phyloP scores from a whole-genome alignment of 805 yeast genomes.

The Yarrowia hollandica region DNA sequence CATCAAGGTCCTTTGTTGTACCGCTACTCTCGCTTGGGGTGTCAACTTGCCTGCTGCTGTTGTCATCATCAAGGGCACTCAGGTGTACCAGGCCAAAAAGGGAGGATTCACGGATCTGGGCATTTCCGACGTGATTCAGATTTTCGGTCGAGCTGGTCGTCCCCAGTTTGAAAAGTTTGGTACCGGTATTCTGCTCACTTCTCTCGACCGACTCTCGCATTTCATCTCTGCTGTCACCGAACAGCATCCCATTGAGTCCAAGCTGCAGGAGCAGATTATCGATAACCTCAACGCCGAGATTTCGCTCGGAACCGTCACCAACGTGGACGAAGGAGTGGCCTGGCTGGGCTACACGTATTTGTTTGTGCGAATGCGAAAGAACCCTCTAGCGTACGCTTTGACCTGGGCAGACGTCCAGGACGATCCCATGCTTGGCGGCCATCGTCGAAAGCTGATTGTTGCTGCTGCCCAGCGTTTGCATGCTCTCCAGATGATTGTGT shows the following conservation, averaged over 20 bases:
- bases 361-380: slow-evolving; percentile 90
- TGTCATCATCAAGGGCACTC: slow-evolving; percentile 94
- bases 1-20: slow-evolving; percentile 86
- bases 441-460: slow-evolving; percentile 72
- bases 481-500: slow-evolving; percentile 86
- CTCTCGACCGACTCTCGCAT: slow-evolving; percentile 78
- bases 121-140: slow-evolving; percentile 94
- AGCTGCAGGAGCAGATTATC: slow-evolving; percentile 69
- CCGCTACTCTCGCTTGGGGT: slow-evolving; percentile 99
- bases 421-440: slow-evolving; percentile 76
- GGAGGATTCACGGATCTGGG: slow-evolving; percentile 96
- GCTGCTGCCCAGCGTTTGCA: slow-evolving; percentile 84
- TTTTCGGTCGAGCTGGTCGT: slow-evolving; percentile 98
- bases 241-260: slow-evolving; percentile 95
- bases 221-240: slow-evolving; percentile 86
- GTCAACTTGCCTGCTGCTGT: slow-evolving; percentile 98
- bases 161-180: slow-evolving; percentile 94
- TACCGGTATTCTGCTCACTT: slow-evolving; percentile 86
- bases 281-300: slow-evolving; percentile 97
- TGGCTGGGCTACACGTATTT: slow-evolving; percentile 98
- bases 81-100: slow-evolving; percentile 87
- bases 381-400: slow-evolving; percentile 89
- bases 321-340: slow-evolving; percentile 87
- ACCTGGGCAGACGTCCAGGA: slow-evolving; percentile 80
- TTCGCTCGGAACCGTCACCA: slow-evolving; percentile 91